Base-by-base conservation (phyloP, 805 yeast genomes). In the Ogataea siamensis region DNA sequence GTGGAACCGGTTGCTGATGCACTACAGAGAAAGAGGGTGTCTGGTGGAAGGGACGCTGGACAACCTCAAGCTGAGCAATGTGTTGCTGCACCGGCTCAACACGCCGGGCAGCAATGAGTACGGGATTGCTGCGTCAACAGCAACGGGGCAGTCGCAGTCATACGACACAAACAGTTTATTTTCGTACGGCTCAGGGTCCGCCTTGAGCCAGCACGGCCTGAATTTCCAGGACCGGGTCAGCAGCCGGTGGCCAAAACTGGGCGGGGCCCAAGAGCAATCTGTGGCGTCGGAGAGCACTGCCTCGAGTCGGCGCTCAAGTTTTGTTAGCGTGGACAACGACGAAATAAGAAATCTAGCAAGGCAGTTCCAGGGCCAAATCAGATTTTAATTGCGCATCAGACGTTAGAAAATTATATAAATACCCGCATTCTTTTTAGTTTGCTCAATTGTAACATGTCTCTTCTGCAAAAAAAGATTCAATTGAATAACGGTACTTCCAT, bases 41-140 rank as follows among this genome's bases (percentile, higher is more conserved):
- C 66, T 89, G 21, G 97, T 89, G 18, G 96, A 89, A 59, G 97
- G 97, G 8, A 78, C 87, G 2, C 68, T 89, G 48, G 91, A 83
- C 42, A 84, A 79, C 50, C 69, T 89, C 46, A 93, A 83, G 57
- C 63, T 83, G 34, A 80, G 88, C 43, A 68, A 81, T 41, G 79
- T 83, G 15, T 83, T 76, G 46, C 66, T 69, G 43, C 56, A 3
- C 40, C 59, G 26, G 33, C 44, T 9, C 23, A 32, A 4, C 35
- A 24, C 10, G n/a, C 15, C 19, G 32, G 19, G 10, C 31, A 29
- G 18, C 23, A 10, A 26, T 7, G 26, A 30, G 17, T 21, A 10
- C 13, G 30, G 37, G 7, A n/a, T 37, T 2, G 28, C 43, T 6
- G 29, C 49, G 7, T 28, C 41, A 13, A 29, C 45, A 0, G 19